Base-by-base conservation (phyloP, 805 yeast genomes). In the Hanseniaspora pseudoguilliermondii region DNA sequence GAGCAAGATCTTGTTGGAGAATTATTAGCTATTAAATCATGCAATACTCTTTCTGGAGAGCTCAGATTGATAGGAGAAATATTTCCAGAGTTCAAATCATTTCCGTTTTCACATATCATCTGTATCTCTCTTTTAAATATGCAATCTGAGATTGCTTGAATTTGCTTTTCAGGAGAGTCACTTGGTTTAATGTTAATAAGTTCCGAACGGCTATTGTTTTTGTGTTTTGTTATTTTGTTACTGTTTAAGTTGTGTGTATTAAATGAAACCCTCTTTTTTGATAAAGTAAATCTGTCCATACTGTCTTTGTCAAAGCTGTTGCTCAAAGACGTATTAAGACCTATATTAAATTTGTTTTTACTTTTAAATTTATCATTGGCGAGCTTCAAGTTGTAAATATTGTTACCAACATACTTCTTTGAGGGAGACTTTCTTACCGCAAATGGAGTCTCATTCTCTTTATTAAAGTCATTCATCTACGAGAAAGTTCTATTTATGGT, bases 131-230 rank as follows among this genome's bases (percentile, higher is more conserved):
- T 42, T 32, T 53, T 53, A 16, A 53, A 53, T 11, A 53, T 53
- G 11, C 35, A 36, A 20, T 53, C 56, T 13, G 48, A 44, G 5
- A 53, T 46, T 6, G 42, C 35, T 46, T 53, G 44, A 16, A 53
- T 35, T 23, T 53, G 56, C n/a, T 44, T 53, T 53, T 53, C 56
- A 38, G 56, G 56, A 18, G 16, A n/a, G 25, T 53, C 56, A 39
- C 48, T 44, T 5, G 56, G 40, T 27, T 53, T 53, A 3, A 53
- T 46, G 9, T 34, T 34, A 9, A 46, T 10, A 3, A 32, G 11
- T 20, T 46, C 23, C 11, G 38, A 32, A n/a, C 34, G 27, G 29
- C 18, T 34, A 13, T 18, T 27, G 15, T 44, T 27, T 27, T 44
- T 15, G 16, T 44, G 34, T 29, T 44, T 44, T 27, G 20, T 44